A percentile compares a stretch with the other conserved stretches of the same genome.
These are phyloP conservation scores for Toxoplasma gondii DNA, from an alignment of 169 alveolate species.

Conservation along the genomic window DNA sequence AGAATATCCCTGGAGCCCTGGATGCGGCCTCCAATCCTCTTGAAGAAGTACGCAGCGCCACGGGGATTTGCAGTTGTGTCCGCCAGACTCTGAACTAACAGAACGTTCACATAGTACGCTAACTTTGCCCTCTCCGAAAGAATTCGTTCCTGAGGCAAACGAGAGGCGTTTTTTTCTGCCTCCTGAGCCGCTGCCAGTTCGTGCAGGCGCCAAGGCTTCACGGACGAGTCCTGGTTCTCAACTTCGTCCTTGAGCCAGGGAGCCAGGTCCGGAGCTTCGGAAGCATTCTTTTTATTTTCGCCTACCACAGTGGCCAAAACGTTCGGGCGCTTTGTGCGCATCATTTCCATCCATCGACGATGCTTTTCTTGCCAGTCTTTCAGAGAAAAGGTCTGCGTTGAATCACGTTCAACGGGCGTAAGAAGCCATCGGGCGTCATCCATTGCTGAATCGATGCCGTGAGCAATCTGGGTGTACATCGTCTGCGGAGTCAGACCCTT, in stretches of 20 bases:
- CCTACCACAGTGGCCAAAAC: not conserved
- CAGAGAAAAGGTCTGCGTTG: not conserved
- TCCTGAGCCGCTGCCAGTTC: not conserved
- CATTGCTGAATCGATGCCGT: not conserved
- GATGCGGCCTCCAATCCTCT: not conserved
- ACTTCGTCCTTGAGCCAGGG: not conserved
- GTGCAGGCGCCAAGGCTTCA: not conserved
- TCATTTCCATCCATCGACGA: not conserved
- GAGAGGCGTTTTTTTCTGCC: not conserved
- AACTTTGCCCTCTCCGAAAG: not conserved
- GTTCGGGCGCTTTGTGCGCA: not conserved
- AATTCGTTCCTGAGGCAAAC: not conserved
- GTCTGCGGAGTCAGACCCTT: not conserved
- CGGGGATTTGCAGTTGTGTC: not conserved
- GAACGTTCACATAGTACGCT: not conserved
- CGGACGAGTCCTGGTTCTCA: not conserved
- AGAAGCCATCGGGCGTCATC: constrained; percentile 20
- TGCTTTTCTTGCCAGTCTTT: not conserved
- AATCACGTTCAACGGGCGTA: not conserved
- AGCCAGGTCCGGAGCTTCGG: constrained; percentile 4
- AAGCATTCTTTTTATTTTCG: not conserved
- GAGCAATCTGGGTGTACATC: not conserved
- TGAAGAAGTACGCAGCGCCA: not conserved
- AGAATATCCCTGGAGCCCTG: not conserved
- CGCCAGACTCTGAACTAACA: not conserved